phyloP scores from a whole-genome alignment of 352 stramenopile genomes.

The Pythium rishiriense region DNA sequence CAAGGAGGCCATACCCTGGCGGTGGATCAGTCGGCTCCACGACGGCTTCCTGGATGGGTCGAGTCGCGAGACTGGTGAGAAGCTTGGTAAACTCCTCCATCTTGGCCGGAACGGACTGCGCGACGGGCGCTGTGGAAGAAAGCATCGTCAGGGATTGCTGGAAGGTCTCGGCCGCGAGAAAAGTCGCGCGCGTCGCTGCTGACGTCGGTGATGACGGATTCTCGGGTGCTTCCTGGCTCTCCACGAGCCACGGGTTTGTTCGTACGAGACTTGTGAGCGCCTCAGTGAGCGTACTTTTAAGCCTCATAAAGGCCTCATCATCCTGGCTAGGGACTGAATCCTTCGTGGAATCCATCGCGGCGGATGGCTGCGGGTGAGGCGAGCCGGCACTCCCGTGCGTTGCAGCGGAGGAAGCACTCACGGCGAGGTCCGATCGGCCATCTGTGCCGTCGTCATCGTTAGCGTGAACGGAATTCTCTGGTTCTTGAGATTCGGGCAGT shows the following conservation, averaged over 20 bases:
- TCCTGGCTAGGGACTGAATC: background rate
- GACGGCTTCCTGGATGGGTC: background rate
- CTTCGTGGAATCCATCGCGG: background rate
- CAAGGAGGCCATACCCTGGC: background rate
- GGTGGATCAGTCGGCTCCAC: background rate
- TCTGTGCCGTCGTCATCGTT: background rate
- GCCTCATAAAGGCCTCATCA: background rate
- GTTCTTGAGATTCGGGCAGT: background rate
- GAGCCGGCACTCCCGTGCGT: conserved; percentile 8
- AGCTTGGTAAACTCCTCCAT: conserved; percentile 15
- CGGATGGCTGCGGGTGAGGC: background rate
- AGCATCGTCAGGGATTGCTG: conserved; percentile 19
- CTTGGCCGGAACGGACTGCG: conserved; percentile 1
- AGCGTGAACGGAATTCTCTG: background rate
- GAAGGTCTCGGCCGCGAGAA: conserved; percentile 24
- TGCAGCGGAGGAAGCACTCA: background rate
- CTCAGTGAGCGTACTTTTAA: background rate
- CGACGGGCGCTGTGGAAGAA: background rate
- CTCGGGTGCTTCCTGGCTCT: background rate
- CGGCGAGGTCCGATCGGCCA: background rate
- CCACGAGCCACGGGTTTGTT: conserved; percentile 20
- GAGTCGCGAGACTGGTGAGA: conserved; percentile 11
- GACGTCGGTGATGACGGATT: background rate
- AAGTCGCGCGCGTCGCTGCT: conserved; percentile 12
- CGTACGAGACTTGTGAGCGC: conserved; percentile 7